Conservation (phyloP, 1,139 yeast species). For the Yamadazyma friedrichii region DNA sequence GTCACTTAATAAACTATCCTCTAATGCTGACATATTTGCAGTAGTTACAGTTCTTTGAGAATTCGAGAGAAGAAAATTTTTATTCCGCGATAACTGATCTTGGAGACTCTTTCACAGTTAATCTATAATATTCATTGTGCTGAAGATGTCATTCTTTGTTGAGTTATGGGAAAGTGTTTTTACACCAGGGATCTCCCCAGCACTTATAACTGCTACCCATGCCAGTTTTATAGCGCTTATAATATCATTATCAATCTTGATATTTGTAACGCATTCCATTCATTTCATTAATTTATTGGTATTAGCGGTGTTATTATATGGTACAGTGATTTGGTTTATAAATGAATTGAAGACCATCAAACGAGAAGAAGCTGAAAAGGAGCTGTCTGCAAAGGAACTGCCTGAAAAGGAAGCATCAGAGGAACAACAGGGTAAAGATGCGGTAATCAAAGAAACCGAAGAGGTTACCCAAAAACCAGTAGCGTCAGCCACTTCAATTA, state of each 20-base stretch:
- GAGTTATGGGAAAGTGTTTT: constrained; percentile 90
- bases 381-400: constrained; percentile 14
- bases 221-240: constrained; percentile 33
- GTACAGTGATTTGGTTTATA: constrained; percentile 84
- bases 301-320: constrained; percentile 73
- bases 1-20: constrained; percentile 63
- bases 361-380: constrained; percentile 22
- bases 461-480: neutral
- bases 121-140: neutral
- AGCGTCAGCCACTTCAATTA: constrained; percentile 4
- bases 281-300: constrained; percentile 76
- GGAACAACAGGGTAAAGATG: constrained; percentile 1
- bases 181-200: constrained; percentile 94
- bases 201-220: constrained; percentile 66
- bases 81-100: constrained; percentile 4
- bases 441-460: neutral
- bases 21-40: constrained; percentile 21
- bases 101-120: neutral
- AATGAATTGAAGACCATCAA: constrained; percentile 61
- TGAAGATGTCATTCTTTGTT: constrained; percentile 43
- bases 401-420: constrained; percentile 4
- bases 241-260: constrained; percentile 52
- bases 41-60: neutral
- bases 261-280: constrained; percentile 62
- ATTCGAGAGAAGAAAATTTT: constrained; percentile 4